phyloP scores from a whole-genome alignment of 192 early-diverging fungal genomes.

The Umbelopsis sp. region DNA sequence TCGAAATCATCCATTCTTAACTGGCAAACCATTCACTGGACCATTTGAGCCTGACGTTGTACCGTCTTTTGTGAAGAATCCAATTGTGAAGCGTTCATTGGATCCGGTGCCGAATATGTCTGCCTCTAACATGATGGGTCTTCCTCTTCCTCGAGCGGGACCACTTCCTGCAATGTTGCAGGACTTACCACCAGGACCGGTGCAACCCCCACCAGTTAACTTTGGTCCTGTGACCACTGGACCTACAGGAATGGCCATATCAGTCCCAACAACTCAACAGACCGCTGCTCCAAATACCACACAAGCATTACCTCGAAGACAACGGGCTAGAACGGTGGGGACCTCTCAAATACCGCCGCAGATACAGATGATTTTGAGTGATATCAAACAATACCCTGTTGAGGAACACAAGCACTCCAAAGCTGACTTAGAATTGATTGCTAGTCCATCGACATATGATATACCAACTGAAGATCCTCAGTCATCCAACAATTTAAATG shows the following conservation, averaged over 20 bases:
- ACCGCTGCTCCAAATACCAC: not conserved
- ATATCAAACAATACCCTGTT: constrained; percentile 21
- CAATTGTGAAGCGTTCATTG: not conserved
- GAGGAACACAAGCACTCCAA: constrained; percentile 12
- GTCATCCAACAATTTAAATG: not conserved
- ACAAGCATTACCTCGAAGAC: not conserved
- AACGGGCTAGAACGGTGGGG: not conserved
- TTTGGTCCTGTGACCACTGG: not conserved
- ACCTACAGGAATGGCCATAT: no score
- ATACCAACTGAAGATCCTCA: not conserved
- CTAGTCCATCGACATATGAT: not conserved
- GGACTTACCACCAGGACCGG: not conserved
- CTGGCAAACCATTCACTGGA: constrained; percentile 61
- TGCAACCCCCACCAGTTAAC: not conserved
- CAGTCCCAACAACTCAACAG: not conserved
- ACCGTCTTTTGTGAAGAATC: constrained; percentile 1
- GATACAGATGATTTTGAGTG: constrained; percentile 11
- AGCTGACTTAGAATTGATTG: not conserved
- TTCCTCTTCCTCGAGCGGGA: not conserved
- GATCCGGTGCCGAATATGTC: not conserved
- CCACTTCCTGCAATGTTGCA: constrained; percentile 8
- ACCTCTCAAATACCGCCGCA: constrained; percentile 2
- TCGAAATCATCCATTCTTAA: constrained; percentile 79
- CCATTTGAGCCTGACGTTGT: constrained; percentile 48
- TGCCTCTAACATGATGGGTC: constrained; percentile 8